Evolutionary conservation across 441 rosid species (phyloP).

Genomic region (Isatis lusitanica): DNA sequence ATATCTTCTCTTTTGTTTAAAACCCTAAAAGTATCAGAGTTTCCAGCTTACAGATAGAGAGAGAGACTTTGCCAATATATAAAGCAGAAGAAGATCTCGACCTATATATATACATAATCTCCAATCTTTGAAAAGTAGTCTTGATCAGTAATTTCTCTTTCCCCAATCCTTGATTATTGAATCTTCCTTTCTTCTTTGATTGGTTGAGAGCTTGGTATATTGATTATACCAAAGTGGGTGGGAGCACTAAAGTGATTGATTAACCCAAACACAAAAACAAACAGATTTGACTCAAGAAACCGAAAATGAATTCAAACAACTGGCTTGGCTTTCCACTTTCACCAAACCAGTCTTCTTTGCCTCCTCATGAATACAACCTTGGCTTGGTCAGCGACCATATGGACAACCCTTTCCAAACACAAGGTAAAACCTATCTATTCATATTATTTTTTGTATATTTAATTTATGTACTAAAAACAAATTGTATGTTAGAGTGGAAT

Average conservation of each 20-base stretch:
- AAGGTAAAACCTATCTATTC: conserved; percentile 49
- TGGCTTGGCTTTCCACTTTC: conserved; percentile 98
- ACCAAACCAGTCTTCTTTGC: conserved; percentile 77
- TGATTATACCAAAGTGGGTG: conserved; percentile 22
- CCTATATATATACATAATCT: conserved; percentile 22
- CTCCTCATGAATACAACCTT: conserved; percentile 76
- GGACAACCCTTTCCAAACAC: conserved; percentile 87
- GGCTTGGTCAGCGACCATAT: conserved; percentile 77
- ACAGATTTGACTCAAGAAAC: conserved; percentile 20
- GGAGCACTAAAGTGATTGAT: conserved; percentile 8
- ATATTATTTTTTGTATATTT: neutral
- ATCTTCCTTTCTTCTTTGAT: conserved; percentile 27
- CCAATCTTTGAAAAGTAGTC: conserved; percentile 32
- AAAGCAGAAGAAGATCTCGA: conserved; percentile 14
- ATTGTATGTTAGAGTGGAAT: conserved; percentile 61
- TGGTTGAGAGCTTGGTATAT: conserved; percentile 25
- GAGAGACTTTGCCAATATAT: neutral
- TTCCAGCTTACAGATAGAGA: conserved; percentile 1
- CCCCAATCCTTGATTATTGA: conserved; percentile 29
- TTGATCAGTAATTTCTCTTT: conserved; percentile 27
- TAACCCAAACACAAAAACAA: conserved; percentile 20
- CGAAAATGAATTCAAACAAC: conserved; percentile 88
- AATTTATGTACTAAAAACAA: neutral
- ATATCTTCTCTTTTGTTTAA: conserved; percentile 25
- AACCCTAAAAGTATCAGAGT: conserved; percentile 29